A percentile compares a stretch with the other conserved stretches of the same genome.
phyloP scores from a whole-genome alignment of 2,329 filamentous ascomycete genomes.

The Ceratocystis harringtonii region DNA sequence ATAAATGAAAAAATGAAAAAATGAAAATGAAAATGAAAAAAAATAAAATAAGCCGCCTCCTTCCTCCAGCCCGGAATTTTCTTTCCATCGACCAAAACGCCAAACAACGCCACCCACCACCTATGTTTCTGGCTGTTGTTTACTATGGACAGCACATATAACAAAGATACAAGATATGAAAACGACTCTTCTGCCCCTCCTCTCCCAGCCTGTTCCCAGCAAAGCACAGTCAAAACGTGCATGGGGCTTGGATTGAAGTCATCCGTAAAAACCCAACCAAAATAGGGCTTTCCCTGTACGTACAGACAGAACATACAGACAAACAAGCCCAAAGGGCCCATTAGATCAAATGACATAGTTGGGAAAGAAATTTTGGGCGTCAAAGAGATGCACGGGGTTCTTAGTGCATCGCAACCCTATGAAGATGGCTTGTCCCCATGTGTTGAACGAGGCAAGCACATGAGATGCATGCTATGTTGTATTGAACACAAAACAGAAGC shows the following conservation, averaged over 20 bases:
- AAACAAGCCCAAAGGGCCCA: not conserved
- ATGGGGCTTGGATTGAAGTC: not conserved
- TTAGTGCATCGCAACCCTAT: too few relatives aligned
- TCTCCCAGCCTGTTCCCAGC: not conserved
- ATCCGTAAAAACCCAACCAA: not conserved
- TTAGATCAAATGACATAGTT: not conserved
- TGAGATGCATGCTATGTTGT: not conserved
- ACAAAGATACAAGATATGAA: not conserved
- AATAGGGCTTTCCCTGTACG: not conserved
- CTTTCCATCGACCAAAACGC: not conserved
- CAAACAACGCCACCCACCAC: not conserved
- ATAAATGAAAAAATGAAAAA: too few relatives aligned
- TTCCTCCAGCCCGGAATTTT: not conserved
- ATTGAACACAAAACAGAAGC: not conserved
- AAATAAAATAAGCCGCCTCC: not conserved
- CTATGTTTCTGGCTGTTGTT: not conserved
- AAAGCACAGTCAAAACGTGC: slow-evolving; percentile 1
- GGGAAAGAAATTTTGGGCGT: not conserved
- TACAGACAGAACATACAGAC: not conserved
- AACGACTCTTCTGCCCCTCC: not conserved
- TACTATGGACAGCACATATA: not conserved
- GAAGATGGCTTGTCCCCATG: too few relatives aligned
- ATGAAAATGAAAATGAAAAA: too few relatives aligned
- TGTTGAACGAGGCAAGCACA: not conserved
- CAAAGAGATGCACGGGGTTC: not conserved